Conservation (phyloP, 2,329 filamentous ascomycete species). For the Botrytis tulipae region DNA sequence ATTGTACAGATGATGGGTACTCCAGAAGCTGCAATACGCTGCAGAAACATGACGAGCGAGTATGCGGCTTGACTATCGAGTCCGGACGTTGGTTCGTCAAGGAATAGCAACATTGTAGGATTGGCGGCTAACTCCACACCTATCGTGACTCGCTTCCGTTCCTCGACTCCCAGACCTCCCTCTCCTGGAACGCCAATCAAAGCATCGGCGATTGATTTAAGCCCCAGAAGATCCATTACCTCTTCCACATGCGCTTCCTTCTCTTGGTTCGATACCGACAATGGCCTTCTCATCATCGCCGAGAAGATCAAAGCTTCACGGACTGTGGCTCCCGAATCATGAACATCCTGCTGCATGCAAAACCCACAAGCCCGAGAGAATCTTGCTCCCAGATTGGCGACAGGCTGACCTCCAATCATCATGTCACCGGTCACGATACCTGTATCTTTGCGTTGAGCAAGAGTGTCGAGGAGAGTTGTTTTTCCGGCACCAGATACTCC, state of each 20-base stretch:
- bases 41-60: neutral
- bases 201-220: neutral
- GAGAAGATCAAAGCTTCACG: neutral
- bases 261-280: neutral
- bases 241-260: neutral
- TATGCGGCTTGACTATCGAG: neutral
- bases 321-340: neutral
- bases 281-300: neutral
- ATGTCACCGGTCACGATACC: neutral
- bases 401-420: neutral
- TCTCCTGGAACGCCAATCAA: neutral
- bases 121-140: neutral
- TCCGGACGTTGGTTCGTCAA: neutral
- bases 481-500: neutral
- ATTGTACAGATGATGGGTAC: neutral
- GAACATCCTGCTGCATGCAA: neutral
- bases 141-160: neutral
- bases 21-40: neutral
- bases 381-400: neutral
- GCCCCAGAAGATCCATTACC: neutral
- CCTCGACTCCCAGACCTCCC: neutral
- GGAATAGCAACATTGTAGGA: neutral
- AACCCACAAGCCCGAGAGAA: neutral
- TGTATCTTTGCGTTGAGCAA: neutral
- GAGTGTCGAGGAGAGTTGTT: neutral